Conservation (phyloP, 2,329 filamentous ascomycete species). For the Plectosphaerella sp. region DNA sequence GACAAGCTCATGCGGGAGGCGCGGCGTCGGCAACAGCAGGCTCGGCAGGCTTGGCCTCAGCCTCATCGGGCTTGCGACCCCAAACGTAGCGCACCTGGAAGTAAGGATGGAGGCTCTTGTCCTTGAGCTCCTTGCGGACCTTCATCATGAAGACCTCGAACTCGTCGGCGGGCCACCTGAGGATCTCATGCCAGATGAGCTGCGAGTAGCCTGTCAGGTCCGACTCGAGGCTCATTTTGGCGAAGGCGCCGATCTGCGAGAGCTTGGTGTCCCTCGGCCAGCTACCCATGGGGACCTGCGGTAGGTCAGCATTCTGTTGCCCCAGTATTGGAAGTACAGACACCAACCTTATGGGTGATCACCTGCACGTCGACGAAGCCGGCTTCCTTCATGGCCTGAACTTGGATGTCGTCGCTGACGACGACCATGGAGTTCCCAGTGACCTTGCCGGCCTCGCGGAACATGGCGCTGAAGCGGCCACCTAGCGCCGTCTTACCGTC, state of each 20-base stretch:
- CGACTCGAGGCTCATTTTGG: background rate
- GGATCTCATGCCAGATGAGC: constrained; percentile 3
- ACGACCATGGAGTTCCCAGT: constrained; percentile 3
- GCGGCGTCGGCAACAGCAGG: too few relatives aligned
- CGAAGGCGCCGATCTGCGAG: constrained; percentile 9
- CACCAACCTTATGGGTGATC: constrained; percentile 4
- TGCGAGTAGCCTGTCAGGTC: constrained; percentile 11
- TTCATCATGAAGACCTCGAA: constrained; percentile 3
- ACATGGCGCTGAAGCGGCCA: constrained; percentile 8
- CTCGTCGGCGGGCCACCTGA: constrained; percentile 3
- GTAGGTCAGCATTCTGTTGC: background rate
- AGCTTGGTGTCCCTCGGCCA: constrained; percentile 24
- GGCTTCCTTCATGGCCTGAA: constrained; percentile 8
- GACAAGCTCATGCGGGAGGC: too few relatives aligned
- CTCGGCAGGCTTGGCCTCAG: too few relatives aligned
- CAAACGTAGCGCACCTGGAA: background rate
- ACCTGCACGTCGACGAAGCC: constrained; percentile 9
- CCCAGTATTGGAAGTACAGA: background rate
- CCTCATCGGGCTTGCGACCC: background rate
- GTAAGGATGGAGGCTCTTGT: background rate
- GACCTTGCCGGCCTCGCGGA: constrained; percentile 5
- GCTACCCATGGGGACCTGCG: constrained; percentile 10
- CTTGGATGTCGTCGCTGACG: constrained; percentile 3
- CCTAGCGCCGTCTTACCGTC: constrained; percentile 12
- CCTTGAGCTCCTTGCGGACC: constrained; percentile 1